Evolutionary conservation across 495 filamentous ascomycete genomes (phyloP), one percentile per base, ranked within the genome.

Genomic region (Amniculicola lignicola): DNA sequence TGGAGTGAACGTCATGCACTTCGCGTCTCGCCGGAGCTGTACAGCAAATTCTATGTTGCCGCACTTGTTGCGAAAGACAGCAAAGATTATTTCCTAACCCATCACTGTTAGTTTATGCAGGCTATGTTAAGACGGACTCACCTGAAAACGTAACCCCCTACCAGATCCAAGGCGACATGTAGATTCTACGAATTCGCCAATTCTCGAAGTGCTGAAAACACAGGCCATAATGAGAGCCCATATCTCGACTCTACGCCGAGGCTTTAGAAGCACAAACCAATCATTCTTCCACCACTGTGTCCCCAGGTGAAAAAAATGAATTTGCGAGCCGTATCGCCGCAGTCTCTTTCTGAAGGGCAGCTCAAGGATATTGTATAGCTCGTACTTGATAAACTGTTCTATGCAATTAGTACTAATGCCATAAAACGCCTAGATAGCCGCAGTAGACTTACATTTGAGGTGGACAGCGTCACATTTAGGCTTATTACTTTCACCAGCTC

Each of bases 141-240:
- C 48, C 48, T 41, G 15, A 52, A 52, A 52, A 52, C 37, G 23
- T 52, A 52, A 52, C 35, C 48, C 48, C 35, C 48, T 52, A 22
- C 36, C 19, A 52, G 48, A 52, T 40, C 48, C 28, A 40, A 52
- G 31, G 35, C 48, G 24, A 41, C 21, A 52, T 40, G 21, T 52
- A 42, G 48, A 52, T 52, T 52, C 48, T 40, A 52, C 21, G 15
- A 24, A 52, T 52, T 52, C 48, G 48, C 48, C 21, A 52, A 52
- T 52, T 52, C 48, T 52, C 42, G 19, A 27, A 41, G 48, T 52
- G 21, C 48, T 52, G 29, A 39, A 52, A 52, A 52, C 35, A 41
- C 15, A 36, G 28, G 46, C 46, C 22, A 36, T 12, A 50, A 38
- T 36, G 24, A 50, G 46, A 50, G 46, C 19, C 48, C 23, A 52